Evolutionary conservation across 768 basidiomycete species (phyloP), one percentile per base, ranked within the genome.

Genomic region (Amanita thiersii): DNA sequence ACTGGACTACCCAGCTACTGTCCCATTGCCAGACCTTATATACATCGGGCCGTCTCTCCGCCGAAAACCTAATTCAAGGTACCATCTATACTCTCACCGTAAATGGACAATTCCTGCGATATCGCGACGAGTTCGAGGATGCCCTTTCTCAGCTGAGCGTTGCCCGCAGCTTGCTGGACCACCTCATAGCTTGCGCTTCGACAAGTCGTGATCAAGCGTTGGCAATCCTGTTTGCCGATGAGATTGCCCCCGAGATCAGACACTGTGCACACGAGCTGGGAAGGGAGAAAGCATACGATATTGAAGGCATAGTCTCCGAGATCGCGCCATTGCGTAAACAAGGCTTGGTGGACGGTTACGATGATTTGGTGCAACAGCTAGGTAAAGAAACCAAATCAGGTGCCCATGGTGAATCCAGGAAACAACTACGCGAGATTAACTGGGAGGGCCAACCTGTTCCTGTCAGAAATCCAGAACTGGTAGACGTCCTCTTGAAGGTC

Each of bases 261-360:
- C 84, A 92, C 61, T 90, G 85, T 50, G 92, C 93, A 0, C 94
- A 97, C 52, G 82, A 90, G 53, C 68, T 93, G 10, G 87, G 90
- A 1, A 68, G 78, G 39, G 67, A 67, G 31, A 82, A 79, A 52
- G 80, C 86, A 3, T 93, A 92, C 60, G 87, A 91, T 56, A 64
- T 91, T 21, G 82, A 86, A 48, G 75, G 68, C 3, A 83, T 92
- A 48, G 82, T 79, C 14, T 62, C 66, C 4, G 82, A 85, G 42
- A 55, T 86, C 9, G 72, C 80, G 2, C 62, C 70, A 0, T 65
- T 67, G 45, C 72, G 80, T 47, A 67, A 72, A 39, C 71, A 70
- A 35, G 62, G 75, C 33, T 66, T 87, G 15, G 81, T 88, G 1
- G 76, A 79, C 38, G 73, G 71, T 2, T 86, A 71, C 43, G 78